Evolutionary conservation across 805 yeast species (phyloP).

Genomic region (Kazachstania africana): DNA sequence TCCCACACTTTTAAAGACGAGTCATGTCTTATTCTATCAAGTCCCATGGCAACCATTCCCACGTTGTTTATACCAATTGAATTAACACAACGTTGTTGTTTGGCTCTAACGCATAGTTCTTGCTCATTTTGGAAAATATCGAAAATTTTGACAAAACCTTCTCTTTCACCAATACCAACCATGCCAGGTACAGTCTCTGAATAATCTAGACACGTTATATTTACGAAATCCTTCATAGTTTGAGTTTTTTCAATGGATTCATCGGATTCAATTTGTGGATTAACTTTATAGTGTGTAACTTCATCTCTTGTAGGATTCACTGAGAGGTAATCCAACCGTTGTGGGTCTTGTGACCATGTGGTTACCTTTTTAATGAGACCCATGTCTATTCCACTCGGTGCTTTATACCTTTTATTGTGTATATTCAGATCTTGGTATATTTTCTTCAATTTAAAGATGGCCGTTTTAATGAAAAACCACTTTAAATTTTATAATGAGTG

Average conservation of each 20-base stretch:
- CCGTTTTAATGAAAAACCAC: no score
- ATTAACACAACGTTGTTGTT: conserved; percentile 65
- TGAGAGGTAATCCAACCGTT: conserved; percentile 35
- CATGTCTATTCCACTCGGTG: conserved; percentile 8
- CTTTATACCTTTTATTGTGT: no score
- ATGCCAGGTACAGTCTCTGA: conserved; percentile 45
- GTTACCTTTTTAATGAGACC: conserved; percentile 24
- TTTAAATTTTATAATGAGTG: no score
- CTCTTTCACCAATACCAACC: conserved; percentile 63
- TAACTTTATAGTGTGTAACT: conserved; percentile 51
- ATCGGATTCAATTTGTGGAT: conserved; percentile 37
- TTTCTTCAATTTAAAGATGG: no score
- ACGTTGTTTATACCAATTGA: conserved; percentile 54
- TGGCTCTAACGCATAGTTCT: conserved; percentile 34
- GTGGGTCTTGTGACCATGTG: conserved; percentile 22
- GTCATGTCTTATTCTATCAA: conserved; percentile 68
- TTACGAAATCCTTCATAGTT: conserved; percentile 52
- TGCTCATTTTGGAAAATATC: conserved; percentile 34
- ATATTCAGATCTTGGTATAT: no score
- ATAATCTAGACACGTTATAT: conserved; percentile 55
- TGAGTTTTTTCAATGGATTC: conserved; percentile 41
- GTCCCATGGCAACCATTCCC: conserved; percentile 63
- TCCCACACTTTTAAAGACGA: conserved; percentile 75
- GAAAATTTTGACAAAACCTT: conserved; percentile 53
- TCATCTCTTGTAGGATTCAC: conserved; percentile 76